Base-by-base conservation (phyloP, 1,284 basidiomycete species). In the Cutaneotrichosporon dermatis region DNA sequence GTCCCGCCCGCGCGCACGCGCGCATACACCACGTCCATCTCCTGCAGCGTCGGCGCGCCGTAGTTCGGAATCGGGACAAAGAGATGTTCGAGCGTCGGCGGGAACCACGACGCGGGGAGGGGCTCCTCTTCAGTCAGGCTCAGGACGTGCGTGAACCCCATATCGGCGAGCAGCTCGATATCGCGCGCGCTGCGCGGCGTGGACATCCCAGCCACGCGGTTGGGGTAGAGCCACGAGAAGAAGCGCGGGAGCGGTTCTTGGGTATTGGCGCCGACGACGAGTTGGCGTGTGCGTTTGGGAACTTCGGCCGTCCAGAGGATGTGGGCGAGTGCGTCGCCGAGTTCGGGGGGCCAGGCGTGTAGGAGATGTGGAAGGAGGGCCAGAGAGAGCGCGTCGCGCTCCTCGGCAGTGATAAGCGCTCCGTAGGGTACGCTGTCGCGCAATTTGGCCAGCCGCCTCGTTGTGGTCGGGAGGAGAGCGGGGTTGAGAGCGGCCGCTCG, bases 81-180 rank as follows among this genome's bases (percentile, higher is more conserved):
- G 1, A 83, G 83, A 67, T 86, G 83, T n/a, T 74, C 75, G 49
- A 84, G 78, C 45, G 77, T 79, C 37, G 72, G 69, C 0, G 59
- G 63, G 69, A 86, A 85, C 84, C 83, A 86, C 4, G 76, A 61
- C 6, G 62, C 46, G 4, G 75, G 69, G 6, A 86, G 79, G 0
- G 84, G 84, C 1, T 78, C 76, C 68, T 86, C 85, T 65, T 83
- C 82, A 0, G 84, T 85, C 25, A 86, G 76, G 1, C 83, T 85
- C 34, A 86, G 73, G 58, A 86, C 76, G 64, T 84, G 84, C 5
- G 82, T 81, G 58, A 86, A 82, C 10, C 82, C 82, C 25, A 86
- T 66, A 13, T 76, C 68, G 11, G 78, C 72, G 13, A 85, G 79
- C 2, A 77, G 76, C 4, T 69, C 64, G 53, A 85, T 81, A 67